phyloP scores from a whole-genome alignment of 2,329 filamentous ascomycete species.

The Herpomyces periplanetae region DNA sequence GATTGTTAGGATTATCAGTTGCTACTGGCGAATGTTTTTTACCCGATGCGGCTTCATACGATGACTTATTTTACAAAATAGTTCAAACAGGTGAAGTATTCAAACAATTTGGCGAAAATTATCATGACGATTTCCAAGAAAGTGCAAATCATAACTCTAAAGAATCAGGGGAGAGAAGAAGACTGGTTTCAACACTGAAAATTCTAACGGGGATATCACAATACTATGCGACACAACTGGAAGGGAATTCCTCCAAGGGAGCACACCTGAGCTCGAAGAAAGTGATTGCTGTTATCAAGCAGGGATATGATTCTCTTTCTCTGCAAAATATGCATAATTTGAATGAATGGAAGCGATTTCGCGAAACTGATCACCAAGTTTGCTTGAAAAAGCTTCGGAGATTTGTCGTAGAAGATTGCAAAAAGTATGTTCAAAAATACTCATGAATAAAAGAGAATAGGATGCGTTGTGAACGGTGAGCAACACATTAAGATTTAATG shows the following conservation, averaged over 20 bases:
- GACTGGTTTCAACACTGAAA: constrained; percentile 29
- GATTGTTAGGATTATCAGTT: constrained; percentile 43
- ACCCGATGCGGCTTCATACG: constrained; percentile 49
- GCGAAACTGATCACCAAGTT: constrained; percentile 49
- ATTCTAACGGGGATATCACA: constrained; percentile 42
- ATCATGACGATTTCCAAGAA: constrained; percentile 10
- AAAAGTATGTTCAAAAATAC: too few species aligned
- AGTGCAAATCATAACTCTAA: too few species aligned
- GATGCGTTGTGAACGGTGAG: too few species aligned
- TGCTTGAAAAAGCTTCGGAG: constrained; percentile 58
- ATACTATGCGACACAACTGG: constrained; percentile 55
- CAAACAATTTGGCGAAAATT: constrained; percentile 39
- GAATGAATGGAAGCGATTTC: constrained; percentile 46
- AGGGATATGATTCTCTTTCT: constrained; percentile 73
- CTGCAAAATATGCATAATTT: constrained; percentile 60
- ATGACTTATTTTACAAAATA: constrained; percentile 92
- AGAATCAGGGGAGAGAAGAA: too few species aligned
- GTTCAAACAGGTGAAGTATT: constrained; percentile 62
- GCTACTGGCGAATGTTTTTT: constrained; percentile 66
- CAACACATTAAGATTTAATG: too few species aligned
- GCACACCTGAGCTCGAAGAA: constrained; percentile 41
- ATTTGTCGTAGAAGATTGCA: constrained; percentile 32
- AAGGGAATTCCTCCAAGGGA: constrained; percentile 12
- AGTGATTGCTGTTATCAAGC: constrained; percentile 65
- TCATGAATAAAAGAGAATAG: too few species aligned